Conservation (phyloP, 139 green algal species). For the Volvox reticuliferus region DNA sequence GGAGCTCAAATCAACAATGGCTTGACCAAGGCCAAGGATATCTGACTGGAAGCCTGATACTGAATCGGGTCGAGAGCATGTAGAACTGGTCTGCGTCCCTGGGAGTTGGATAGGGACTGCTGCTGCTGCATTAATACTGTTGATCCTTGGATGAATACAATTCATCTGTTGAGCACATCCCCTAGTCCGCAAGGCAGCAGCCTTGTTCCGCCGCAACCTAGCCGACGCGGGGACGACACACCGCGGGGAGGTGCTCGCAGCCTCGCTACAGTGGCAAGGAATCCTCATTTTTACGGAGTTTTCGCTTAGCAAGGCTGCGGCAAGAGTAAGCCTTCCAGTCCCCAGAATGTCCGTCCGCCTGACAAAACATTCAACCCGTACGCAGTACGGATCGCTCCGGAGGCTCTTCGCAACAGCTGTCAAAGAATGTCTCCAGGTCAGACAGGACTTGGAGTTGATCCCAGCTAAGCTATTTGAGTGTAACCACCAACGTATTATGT, state of each 20-base stretch:
- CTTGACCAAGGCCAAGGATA: slow-evolving; percentile 28
- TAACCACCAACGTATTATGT: no score
- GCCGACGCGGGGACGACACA: not conserved
- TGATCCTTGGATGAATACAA: slow-evolving; percentile 13
- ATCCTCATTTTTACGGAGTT: not conserved
- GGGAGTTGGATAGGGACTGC: not conserved
- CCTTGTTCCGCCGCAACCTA: no score
- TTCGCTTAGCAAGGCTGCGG: not conserved
- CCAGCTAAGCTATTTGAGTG: no score
- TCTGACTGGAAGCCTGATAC: not conserved
- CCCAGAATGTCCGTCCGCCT: no score
- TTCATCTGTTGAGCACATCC: not conserved
- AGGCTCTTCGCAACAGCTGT: not conserved
- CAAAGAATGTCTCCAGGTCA: not conserved
- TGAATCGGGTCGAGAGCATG: not conserved
- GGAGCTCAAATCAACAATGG: slow-evolving; percentile 8
- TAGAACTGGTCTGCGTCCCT: not conserved
- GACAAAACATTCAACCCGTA: not conserved
- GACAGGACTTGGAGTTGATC: not conserved
- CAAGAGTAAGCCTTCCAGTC: not conserved
- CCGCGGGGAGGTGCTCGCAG: not conserved
- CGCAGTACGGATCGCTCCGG: not conserved
- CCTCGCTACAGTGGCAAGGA: not conserved
- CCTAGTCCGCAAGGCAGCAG: not conserved
- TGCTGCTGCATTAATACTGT: slow-evolving; percentile 16